These are phyloP conservation scores for Aureobasidium musti DNA, from an alignment of 2,329 filamentous ascomycete genomes.

Conservation along the genomic window DNA sequence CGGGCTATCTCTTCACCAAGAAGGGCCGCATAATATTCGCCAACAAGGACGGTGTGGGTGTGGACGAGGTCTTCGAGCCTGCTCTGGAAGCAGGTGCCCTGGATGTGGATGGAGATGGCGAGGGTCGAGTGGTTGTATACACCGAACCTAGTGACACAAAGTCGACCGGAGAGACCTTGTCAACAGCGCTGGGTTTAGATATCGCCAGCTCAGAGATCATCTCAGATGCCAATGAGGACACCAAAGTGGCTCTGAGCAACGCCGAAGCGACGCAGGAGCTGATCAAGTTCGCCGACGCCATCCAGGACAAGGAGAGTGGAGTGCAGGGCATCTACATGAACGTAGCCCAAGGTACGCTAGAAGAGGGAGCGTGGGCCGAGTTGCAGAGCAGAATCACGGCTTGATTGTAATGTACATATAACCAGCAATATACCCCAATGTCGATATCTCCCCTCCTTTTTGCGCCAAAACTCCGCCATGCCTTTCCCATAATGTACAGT, in stretches of 20 bases:
- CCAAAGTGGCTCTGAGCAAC: slow-evolving; percentile 64
- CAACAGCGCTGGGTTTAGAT: slow-evolving; percentile 63
- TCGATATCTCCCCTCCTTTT: slow-evolving; percentile 13
- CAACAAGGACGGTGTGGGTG: slow-evolving; percentile 56
- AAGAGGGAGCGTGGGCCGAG: slow-evolving; percentile 45
- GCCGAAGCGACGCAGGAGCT: slow-evolving; percentile 60
- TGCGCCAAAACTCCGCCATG: slow-evolving; percentile 1
- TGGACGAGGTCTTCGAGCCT: slow-evolving; percentile 73
- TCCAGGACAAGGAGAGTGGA: slow-evolving; percentile 66
- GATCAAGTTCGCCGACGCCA: slow-evolving; percentile 58
- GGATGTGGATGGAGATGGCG: slow-evolving; percentile 67
- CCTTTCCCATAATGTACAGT: slow-evolving; percentile 19
- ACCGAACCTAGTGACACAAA: slow-evolving; percentile 68
- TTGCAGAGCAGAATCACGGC: slow-evolving; percentile 43
- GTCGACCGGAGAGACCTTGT: slow-evolving; percentile 64
- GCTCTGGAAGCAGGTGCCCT: slow-evolving; percentile 83
- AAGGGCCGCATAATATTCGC: slow-evolving; percentile 74
- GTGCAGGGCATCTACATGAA: slow-evolving; percentile 83
- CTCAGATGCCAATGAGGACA: slow-evolving; percentile 82
- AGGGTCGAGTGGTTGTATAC: slow-evolving; percentile 71
- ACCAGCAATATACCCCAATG: slow-evolving; percentile 33
- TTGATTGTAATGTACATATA: slow-evolving; percentile 31
- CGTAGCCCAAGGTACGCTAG: slow-evolving; percentile 44
- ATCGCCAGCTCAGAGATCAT: slow-evolving; percentile 77
- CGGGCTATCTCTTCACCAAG: slow-evolving; percentile 81